These are phyloP conservation scores for Ophiorrhiza pumila DNA, from an alignment of 257 asterid genomes.

Conservation along the genomic window DNA sequence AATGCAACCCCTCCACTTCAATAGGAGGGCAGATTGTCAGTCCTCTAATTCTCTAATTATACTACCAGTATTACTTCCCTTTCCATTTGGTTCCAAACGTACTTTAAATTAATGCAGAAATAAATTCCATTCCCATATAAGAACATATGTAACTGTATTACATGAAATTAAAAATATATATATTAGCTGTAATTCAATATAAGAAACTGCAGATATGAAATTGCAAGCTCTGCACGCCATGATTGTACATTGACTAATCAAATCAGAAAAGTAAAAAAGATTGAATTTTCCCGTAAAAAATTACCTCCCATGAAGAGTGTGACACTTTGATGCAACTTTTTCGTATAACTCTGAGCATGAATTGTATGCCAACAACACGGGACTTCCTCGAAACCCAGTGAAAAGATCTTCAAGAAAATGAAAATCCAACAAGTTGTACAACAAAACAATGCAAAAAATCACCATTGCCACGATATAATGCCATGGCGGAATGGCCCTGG, in stretches of 20 bases:
- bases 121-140: not conserved
- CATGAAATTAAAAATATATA: too few relatives aligned
- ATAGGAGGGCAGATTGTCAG: too few relatives aligned
- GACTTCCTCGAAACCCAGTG: slow-evolving; percentile 59
- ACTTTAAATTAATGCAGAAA: too few relatives aligned
- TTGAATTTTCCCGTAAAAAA: not conserved
- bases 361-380: slow-evolving; percentile 44
- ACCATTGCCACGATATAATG: slow-evolving; percentile 40
- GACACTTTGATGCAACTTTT: slow-evolving; percentile 61
- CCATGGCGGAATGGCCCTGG: slow-evolving; percentile 41
- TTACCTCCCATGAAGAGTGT: slow-evolving; percentile 54
- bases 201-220: not conserved
- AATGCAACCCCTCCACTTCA: not conserved
- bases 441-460: slow-evolving; percentile 24
- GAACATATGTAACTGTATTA: too few relatives aligned
- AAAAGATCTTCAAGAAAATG: slow-evolving; percentile 59
- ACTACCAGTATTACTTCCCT: too few relatives aligned
- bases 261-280: not conserved
- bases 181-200: not conserved
- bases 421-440: slow-evolving; percentile 68
- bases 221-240: not conserved
- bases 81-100: not conserved
- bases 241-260: not conserved
- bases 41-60: not conserved
- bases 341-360: slow-evolving; percentile 53